These are phyloP conservation scores for Globisporangium acanthophoron DNA, from an alignment of 352 stramenopile genomes.

Conservation along the genomic window DNA sequence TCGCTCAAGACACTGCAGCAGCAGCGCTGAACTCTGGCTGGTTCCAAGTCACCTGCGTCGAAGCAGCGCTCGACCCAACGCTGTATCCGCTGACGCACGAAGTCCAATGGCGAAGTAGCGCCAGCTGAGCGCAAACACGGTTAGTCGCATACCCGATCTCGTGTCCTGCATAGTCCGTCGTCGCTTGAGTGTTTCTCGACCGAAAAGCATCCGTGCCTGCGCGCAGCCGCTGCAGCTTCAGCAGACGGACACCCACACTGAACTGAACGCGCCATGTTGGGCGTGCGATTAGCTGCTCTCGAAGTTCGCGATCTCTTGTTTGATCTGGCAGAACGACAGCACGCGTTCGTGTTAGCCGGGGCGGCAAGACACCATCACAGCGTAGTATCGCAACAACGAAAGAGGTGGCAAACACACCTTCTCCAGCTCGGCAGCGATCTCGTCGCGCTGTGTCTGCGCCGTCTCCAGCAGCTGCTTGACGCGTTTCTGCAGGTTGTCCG, in stretches of 20 bases:
- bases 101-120: background rate
- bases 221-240: background rate
- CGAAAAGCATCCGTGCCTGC: too few species aligned
- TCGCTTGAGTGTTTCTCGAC: too few species aligned
- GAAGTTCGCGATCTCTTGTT: conserved; percentile 37
- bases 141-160: background rate
- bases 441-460: conserved; percentile 40
- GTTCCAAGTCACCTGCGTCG: conserved; percentile 9
- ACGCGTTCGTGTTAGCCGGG: background rate
- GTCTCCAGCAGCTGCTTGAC: conserved; percentile 82
- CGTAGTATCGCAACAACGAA: background rate
- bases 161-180: too few species aligned
- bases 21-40: background rate
- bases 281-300: conserved; percentile 26
- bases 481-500: conserved; percentile 36
- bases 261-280: background rate
- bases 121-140: background rate
- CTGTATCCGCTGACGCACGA: conserved; percentile 8
- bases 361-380: background rate
- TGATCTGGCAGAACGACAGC: conserved; percentile 16
- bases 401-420: conserved; percentile 19
- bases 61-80: background rate
- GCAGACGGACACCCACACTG: background rate
- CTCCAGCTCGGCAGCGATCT: conserved; percentile 21
- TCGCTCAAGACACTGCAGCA: background rate